Conservation (phyloP, 768 basidiomycete genomes). For the Brasilioporus rufonigricans region DNA sequence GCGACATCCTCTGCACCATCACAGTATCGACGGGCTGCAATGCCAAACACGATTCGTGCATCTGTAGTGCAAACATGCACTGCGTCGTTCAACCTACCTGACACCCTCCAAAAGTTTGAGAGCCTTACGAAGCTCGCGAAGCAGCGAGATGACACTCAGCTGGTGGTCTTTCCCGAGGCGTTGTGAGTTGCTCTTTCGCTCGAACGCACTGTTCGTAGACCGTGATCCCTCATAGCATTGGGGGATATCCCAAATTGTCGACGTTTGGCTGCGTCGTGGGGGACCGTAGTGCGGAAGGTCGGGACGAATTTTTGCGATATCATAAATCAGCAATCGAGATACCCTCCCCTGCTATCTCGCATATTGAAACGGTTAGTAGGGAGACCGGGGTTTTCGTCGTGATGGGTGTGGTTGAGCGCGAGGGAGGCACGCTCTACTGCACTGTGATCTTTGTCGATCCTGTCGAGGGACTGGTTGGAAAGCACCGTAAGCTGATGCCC, state of each 20-base stretch:
- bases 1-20: not conserved
- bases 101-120: constrained; percentile 51
- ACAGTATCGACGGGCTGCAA: constrained; percentile 1
- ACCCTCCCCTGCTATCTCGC: constrained; percentile 47
- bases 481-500: constrained; percentile 64
- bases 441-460: constrained; percentile 58
- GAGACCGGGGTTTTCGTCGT: constrained; percentile 54
- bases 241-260: constrained; percentile 60
- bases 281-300: constrained; percentile 45
- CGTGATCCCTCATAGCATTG: constrained; percentile 36
- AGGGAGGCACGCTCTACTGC: constrained; percentile 61
- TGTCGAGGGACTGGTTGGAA: constrained; percentile 48
- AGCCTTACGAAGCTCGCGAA: constrained; percentile 43
- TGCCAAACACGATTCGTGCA: constrained; percentile 39
- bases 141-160: constrained; percentile 44
- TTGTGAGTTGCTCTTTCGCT: constrained; percentile 39
- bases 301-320: constrained; percentile 60
- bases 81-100: constrained; percentile 42
- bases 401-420: constrained; percentile 58
- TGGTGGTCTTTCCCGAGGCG: constrained; percentile 58
- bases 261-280: constrained; percentile 46
- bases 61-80: constrained; percentile 55
- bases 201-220: not conserved
- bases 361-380: constrained; percentile 48
- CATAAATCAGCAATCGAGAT: constrained; percentile 53